Conservation (phyloP, 768 basidiomycete genomes). For the Gymnopilus dilepis region DNA sequence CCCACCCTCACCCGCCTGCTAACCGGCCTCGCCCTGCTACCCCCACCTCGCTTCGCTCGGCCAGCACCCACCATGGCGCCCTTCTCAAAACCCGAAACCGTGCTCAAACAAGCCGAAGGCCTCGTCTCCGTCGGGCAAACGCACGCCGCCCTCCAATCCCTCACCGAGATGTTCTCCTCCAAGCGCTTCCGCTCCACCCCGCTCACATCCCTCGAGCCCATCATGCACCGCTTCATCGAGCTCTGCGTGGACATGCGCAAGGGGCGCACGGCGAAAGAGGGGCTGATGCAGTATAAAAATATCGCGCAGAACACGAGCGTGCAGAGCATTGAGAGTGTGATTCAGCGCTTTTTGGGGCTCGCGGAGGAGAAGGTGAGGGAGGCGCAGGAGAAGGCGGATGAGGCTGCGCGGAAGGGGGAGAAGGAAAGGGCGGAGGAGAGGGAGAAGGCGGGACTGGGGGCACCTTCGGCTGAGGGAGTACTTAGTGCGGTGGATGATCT, state of each 20-base stretch:
- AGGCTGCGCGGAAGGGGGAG: constrained; percentile 84
- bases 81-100: constrained; percentile 89
- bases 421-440: constrained; percentile 81
- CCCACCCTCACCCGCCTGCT: no score
- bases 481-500: constrained; percentile 95
- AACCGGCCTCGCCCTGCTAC: no score
- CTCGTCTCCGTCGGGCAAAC: constrained; percentile 92
- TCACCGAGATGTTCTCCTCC: constrained; percentile 91
- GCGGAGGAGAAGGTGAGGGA: constrained; percentile 84
- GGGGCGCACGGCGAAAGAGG: constrained; percentile 92
- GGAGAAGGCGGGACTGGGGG: constrained; percentile 70
- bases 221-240: constrained; percentile 94
- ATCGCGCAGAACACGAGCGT: constrained; percentile 95
- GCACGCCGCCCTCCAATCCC: constrained; percentile 86
- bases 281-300: constrained; percentile 97
- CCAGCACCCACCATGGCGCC: constrained; percentile 68
- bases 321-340: constrained; percentile 88
- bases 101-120: constrained; percentile 92
- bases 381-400: constrained; percentile 86
- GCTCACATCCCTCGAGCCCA: constrained; percentile 87
- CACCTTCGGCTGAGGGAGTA: no score
- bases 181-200: constrained; percentile 96
- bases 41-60: background rate
- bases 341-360: constrained; percentile 82
- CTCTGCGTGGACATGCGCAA: constrained; percentile 96